These are phyloP conservation scores for Gossypium herbaceum DNA, from an alignment of 345 rosid genomes.

Conservation along the genomic window DNA sequence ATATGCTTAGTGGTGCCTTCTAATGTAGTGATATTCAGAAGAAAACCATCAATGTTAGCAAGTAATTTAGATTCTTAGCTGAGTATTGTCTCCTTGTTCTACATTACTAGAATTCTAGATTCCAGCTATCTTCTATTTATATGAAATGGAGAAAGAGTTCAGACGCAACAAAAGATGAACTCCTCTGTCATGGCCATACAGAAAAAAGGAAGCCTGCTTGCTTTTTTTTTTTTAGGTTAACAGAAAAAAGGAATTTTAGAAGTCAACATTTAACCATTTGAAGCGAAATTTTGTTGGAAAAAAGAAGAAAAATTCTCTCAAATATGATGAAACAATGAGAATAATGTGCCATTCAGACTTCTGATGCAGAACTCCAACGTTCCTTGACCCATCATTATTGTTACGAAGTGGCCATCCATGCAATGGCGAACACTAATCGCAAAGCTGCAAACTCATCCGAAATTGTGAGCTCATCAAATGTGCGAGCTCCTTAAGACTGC, in stretches of 20 bases:
- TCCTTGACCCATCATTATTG: no score
- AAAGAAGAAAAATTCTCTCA: not conserved
- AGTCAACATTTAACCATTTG: not conserved
- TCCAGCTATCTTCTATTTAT: not conserved
- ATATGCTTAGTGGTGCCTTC: not conserved
- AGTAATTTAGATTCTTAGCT: not conserved
- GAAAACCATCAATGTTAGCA: not conserved
- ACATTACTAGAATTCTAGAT: not conserved
- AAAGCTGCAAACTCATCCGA: no score
- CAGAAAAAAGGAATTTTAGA: not conserved
- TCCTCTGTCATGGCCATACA: not conserved
- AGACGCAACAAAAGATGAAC: not conserved
- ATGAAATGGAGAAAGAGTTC: not conserved
- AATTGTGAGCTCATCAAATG: no score
- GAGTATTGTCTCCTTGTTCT: not conserved
- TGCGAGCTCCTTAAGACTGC: no score
- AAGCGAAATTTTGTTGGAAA: not conserved
- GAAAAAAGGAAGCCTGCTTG: not conserved
- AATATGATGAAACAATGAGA: not conserved
- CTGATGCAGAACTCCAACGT: no score
- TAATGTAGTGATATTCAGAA: not conserved
- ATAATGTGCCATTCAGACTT: not conserved
- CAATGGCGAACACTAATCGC: no score
- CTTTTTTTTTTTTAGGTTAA: not conserved
- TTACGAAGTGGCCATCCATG: no score